Conservation (phyloP, 208 protist genomes). For the Endotrypanum monterogeii region DNA sequence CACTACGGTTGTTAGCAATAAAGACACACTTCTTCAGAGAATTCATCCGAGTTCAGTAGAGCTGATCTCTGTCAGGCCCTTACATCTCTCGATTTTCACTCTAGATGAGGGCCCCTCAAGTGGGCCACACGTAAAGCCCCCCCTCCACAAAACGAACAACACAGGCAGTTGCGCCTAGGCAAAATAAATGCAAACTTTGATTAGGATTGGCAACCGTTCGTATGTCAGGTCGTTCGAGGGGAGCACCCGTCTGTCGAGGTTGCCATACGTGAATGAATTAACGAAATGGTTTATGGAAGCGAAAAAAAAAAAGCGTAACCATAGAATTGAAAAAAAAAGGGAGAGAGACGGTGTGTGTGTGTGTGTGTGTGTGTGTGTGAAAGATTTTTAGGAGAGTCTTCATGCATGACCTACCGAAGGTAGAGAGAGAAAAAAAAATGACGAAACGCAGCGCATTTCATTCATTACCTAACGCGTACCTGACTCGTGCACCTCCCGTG, state of each 20-base stretch:
- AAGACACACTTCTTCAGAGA: slow-evolving; percentile 48
- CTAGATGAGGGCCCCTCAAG: neutral
- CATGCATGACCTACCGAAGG: neutral
- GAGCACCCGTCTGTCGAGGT: neutral
- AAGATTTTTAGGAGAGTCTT: neutral
- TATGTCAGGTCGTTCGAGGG: neutral
- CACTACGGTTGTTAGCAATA: slow-evolving; percentile 77
- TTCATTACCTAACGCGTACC: no score
- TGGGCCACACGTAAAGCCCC: neutral
- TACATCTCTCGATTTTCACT: neutral
- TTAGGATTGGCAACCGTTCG: no score
- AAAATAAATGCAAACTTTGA: neutral
- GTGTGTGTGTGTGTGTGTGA: no score
- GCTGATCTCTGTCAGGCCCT: neutral
- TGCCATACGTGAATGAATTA: neutral
- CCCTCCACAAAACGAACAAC: no score
- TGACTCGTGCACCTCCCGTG: no score
- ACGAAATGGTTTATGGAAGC: no score
- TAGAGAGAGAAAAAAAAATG: neutral
- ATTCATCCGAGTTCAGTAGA: slow-evolving; percentile 14
- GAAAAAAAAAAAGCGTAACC: neutral
- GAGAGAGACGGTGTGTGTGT: no score
- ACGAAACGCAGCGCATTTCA: no score
- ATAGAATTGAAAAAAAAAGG: neutral
- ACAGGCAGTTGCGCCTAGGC: no score